Evolutionary conservation across 2,329 filamentous ascomycete genomes (phyloP).

Genomic region (Lachnellula arida): DNA sequence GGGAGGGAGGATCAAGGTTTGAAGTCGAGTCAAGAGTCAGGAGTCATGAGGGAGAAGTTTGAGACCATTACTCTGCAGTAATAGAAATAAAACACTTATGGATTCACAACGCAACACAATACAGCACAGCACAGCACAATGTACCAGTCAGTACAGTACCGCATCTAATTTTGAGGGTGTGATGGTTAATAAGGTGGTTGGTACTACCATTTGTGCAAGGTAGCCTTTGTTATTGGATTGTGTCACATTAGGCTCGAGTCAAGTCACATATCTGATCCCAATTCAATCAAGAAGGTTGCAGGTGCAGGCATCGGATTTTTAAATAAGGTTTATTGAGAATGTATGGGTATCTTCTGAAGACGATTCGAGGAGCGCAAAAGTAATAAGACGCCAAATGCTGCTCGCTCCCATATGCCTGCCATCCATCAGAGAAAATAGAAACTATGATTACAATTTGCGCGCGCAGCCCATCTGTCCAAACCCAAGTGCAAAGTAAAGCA

Average conservation of each 20-base stretch:
- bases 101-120: neutral
- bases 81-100: neutral
- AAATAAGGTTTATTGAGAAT: neutral
- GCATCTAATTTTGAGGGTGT: neutral
- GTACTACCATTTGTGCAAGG: neutral
- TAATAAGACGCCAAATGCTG: constrained; percentile 1
- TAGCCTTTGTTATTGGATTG: too few species aligned
- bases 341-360: constrained; percentile 6
- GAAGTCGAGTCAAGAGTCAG: neutral
- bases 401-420: neutral
- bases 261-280: too few species aligned
- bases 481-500: neutral
- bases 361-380: neutral
- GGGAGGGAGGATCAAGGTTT: neutral
- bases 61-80: neutral
- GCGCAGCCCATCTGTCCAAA: neutral
- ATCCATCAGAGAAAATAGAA: constrained; percentile 5
- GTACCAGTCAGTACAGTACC: too few species aligned
- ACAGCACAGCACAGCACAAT: too few species aligned
- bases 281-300: neutral
- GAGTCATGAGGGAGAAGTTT: neutral
- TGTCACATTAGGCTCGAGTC: too few species aligned
- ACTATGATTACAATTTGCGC: constrained; percentile 8
- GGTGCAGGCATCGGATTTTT: too few species aligned
- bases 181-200: neutral